phyloP scores from a whole-genome alignment of 768 basidiomycete species.

The Lentinula lateritia region DNA sequence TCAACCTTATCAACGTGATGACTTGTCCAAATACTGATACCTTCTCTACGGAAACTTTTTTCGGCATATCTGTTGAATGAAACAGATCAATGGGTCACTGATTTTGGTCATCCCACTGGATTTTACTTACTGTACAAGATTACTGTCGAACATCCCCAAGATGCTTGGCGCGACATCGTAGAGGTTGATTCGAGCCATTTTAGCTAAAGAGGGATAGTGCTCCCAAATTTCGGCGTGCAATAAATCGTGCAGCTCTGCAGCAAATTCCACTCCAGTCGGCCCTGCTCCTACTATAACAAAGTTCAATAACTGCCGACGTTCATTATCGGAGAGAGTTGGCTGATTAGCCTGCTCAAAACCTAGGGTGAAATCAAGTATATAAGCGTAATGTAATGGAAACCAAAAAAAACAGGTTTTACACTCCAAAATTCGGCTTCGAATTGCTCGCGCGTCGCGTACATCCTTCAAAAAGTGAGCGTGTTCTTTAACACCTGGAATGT shows the following conservation, averaged over 20 bases:
- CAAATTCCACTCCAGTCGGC: slow-evolving; percentile 78
- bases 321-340: slow-evolving; percentile 67
- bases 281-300: slow-evolving; percentile 87
- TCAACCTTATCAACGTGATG: slow-evolving; percentile 72
- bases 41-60: slow-evolving; percentile 67
- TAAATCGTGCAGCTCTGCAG: slow-evolving; percentile 78
- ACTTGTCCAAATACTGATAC: slow-evolving; percentile 64
- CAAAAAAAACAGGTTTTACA: slow-evolving; percentile 30
- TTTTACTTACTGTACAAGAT: slow-evolving; percentile 43
- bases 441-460: slow-evolving; percentile 67
- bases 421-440: slow-evolving; percentile 69
- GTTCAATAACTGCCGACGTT: slow-evolving; percentile 60
- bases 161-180: slow-evolving; percentile 82
- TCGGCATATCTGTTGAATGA: slow-evolving; percentile 49
- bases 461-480: slow-evolving; percentile 81
- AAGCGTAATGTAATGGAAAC: not conserved
- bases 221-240: slow-evolving; percentile 57
- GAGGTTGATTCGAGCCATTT: slow-evolving; percentile 65
- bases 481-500: slow-evolving; percentile 74
- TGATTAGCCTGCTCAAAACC: slow-evolving; percentile 86
- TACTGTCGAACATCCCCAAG: slow-evolving; percentile 67
- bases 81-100: not conserved
- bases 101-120: slow-evolving; percentile 7
- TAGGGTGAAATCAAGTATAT: slow-evolving; percentile 13
- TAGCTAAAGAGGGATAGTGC: slow-evolving; percentile 60